These are phyloP conservation scores for Nakaseomyces delphensis DNA, from an alignment of 1,139 yeast species.

Conservation along the genomic window DNA sequence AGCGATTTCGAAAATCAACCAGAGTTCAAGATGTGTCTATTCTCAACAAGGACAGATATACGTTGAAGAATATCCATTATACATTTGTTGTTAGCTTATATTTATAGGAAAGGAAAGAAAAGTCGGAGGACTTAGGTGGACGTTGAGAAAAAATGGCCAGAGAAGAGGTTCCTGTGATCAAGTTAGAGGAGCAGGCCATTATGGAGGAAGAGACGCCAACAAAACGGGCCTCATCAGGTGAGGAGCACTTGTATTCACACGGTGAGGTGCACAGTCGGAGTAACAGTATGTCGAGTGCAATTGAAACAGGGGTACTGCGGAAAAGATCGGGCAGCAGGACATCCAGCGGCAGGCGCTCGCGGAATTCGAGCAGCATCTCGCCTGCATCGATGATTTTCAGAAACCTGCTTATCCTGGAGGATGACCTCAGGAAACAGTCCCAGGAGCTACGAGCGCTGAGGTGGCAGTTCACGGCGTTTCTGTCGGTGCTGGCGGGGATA, in stretches of 20 bases:
- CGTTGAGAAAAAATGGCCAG: neutral
- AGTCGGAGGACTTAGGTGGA: too few species aligned
- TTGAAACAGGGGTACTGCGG: neutral
- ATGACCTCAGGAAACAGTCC: constrained; percentile 72
- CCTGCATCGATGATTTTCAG: constrained; percentile 69
- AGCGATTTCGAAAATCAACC: too few species aligned
- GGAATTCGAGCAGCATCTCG: constrained; percentile 34
- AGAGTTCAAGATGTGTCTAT: too few species aligned
- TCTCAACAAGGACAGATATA: too few species aligned
- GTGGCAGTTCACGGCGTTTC: constrained; percentile 64
- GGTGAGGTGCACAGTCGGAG: constrained; percentile 3
- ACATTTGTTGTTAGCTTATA: too few species aligned
- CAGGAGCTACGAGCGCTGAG: constrained; percentile 61
- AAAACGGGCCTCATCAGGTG: constrained; percentile 4
- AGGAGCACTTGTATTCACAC: neutral
- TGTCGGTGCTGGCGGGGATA: constrained; percentile 41
- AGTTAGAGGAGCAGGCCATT: constrained; percentile 8
- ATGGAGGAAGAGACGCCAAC: constrained; percentile 9
- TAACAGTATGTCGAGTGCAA: neutral
- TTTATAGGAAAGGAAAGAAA: too few species aligned
- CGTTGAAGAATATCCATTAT: too few species aligned
- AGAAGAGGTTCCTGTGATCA: constrained; percentile 10
- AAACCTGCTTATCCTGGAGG: constrained; percentile 75
- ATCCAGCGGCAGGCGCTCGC: constrained; percentile 25
- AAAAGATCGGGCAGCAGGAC: constrained; percentile 27